Conservation (phyloP, 1,284 basidiomycete genomes). For the Macrocystidia cucumis region DNA sequence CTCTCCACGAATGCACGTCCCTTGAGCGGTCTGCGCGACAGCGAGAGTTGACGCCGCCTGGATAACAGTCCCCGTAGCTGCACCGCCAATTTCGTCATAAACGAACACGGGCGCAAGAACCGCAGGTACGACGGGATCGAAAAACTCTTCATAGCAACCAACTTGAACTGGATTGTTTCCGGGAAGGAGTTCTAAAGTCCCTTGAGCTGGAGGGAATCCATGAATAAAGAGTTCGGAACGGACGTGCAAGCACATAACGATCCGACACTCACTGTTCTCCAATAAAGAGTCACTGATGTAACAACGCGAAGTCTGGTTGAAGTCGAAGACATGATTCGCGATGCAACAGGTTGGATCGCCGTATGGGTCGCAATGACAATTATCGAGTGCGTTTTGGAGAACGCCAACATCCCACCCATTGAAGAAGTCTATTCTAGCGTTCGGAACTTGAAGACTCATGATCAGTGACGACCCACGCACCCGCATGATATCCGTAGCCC, state of each 20-base stretch:
- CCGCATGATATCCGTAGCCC: conserved; percentile 45
- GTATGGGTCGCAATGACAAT: conserved; percentile 34
- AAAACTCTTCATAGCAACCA: conserved; percentile 14
- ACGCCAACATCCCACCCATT: conserved; percentile 42
- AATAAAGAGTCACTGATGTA: too few species aligned
- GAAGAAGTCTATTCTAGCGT: conserved; percentile 29
- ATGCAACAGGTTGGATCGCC: too few species aligned
- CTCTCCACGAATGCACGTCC: too few species aligned
- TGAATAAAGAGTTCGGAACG: conserved; percentile 2
- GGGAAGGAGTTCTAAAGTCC: conserved; percentile 30
- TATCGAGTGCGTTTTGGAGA: conserved; percentile 35
- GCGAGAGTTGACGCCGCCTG: too few species aligned
- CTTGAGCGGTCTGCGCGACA: too few species aligned
- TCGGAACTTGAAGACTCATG: neutral
- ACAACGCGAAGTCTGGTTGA: too few species aligned
- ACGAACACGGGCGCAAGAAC: conserved; percentile 30
- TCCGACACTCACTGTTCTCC: conserved; percentile 25
- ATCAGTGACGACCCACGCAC: conserved; percentile 15
- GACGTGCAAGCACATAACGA: conserved; percentile 3
- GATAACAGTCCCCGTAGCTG: conserved; percentile 21
- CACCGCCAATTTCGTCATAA: conserved; percentile 25
- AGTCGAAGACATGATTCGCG: too few species aligned
- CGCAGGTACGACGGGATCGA: conserved; percentile 21
- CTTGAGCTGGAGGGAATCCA: conserved; percentile 21
- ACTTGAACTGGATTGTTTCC: conserved; percentile 37